Evolutionary conservation across 768 basidiomycete genomes (phyloP), one percentile per base, ranked within the genome.

Genomic region (Amanita molliuscula): DNA sequence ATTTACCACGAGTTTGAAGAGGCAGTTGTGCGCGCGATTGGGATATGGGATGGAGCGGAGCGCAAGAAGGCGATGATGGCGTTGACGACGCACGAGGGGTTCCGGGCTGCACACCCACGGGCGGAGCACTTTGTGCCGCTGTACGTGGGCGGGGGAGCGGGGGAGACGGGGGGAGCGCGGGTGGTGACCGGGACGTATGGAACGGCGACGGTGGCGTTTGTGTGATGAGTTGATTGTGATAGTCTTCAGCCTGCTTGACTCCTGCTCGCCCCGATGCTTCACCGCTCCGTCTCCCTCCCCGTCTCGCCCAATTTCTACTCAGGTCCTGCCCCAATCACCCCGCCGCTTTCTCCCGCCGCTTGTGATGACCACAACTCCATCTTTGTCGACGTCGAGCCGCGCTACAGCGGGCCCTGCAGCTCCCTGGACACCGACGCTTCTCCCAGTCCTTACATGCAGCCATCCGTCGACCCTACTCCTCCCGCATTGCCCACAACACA

Each of bases 121-220:
- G 80, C 81, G 54, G 89, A 93, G 25, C 88, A 91, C 59, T 87
- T 91, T 58, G 70, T 90, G 13, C 88, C 89, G 8, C 54, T 91
- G 13, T 87, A 88, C 60, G 71, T 89, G 36, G 85, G 82, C 3
- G 82, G 79, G 2, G 88, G 84, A 3, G 88, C 84, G 6, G 82
- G 80, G 7, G 82, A 78, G 37, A 71, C 69, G 5, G 79, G 77
- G 1, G 65, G 69, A 29, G 72, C 71, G 6, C 67, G 63, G 56
- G 67, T 81, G 8, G 49, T 86, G 23, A 64, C 68, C 31, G 76
- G 73, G 28, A 56, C 76, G 46, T 80, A 80, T 56, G 82, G 81
- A 3, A 68, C 74, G 15, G 74, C 77, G n/a, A 80, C 83, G 13
- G 68, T 83, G 54, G 82, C 79, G 36, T 87, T 87, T 63, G 82